Evolutionary conservation across 495 filamentous ascomycete species (phyloP), one percentile per base, ranked within the genome.

Genomic region (Tuber umbilicatum): DNA sequence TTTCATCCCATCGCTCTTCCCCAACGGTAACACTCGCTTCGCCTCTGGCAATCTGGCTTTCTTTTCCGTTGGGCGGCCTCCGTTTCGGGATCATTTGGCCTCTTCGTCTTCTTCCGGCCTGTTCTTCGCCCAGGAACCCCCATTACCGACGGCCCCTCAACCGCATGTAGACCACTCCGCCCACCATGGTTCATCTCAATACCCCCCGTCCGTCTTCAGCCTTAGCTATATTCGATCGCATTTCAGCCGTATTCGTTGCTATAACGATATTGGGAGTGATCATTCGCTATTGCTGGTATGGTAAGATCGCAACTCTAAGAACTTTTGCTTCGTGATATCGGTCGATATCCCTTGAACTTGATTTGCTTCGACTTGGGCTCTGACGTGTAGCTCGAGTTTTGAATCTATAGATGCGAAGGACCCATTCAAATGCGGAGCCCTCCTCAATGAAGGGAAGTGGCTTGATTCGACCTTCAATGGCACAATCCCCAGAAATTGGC

Each of bases 391-490:
- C 60, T 64, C 40, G 40, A 64, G 70, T 41, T 69, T 42, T 31
- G 31, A 71, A 68, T 31, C 55, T 73, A 23, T 71, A 87, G 87
- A 88, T 81, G 74, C 83, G 7, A 70, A 77, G 40, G 89, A 90
- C 80, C 87, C 86, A 6, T 85, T 85, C 78, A 88, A 87, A 81
- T 90, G 89, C 78, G 80, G 78, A 39, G 86, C 88, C 42, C 83
- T 89, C 72, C 78, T 90, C 38, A 83, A 84, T 55, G 81, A 85
- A 50, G 89, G 89, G 40, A 69, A 83, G 72, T 90, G 89, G 89
- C 83, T 87, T 19, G 86, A 88, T 72, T 79, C 77, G 68, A 73
- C 79, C 14, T 47, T 42, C 23, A 60, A 60, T 31, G 50, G n/a
- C 10, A 60, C 50, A 14, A 68, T 79, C 12, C 80, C 79, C 68